phyloP scores from a whole-genome alignment of 768 basidiomycete genomes.

The Suillus alpinus region DNA sequence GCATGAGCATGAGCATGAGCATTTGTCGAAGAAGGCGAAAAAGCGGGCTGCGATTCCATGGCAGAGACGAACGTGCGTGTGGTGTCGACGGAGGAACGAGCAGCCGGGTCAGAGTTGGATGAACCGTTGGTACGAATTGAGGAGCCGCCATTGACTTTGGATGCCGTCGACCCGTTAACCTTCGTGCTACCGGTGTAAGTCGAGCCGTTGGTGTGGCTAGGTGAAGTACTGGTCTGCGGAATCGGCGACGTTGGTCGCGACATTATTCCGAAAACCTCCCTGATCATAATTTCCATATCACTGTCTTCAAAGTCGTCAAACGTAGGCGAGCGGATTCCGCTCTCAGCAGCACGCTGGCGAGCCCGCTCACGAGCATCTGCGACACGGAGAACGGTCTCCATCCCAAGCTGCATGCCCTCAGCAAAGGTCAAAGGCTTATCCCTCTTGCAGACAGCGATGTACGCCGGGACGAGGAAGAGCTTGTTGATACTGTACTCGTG shows the following conservation, averaged over 20 bases:
- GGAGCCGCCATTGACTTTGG: constrained; percentile 18
- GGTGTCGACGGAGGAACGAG: constrained; percentile 20
- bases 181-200: neutral
- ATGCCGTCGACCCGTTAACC: neutral
- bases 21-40: neutral
- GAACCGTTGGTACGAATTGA: constrained; percentile 28
- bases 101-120: constrained; percentile 25
- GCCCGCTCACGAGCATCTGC: constrained; percentile 40
- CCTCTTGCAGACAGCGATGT: constrained; percentile 33
- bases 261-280: constrained; percentile 27
- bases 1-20: too few species aligned
- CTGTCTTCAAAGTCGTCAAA: constrained; percentile 31
- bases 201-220: constrained; percentile 12
- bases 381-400: constrained; percentile 35
- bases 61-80: constrained; percentile 16
- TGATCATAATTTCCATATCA: constrained; percentile 24
- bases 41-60: constrained; percentile 12
- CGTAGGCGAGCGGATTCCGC: constrained; percentile 28
- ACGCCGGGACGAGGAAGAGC: constrained; percentile 35
- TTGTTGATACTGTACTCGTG: constrained; percentile 33
- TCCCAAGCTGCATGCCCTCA: constrained; percentile 43
- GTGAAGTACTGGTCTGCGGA: constrained; percentile 7
- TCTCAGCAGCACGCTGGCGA: constrained; percentile 31
- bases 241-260: constrained; percentile 25
- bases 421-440: constrained; percentile 33